These are phyloP conservation scores for Aspergillus panamensis DNA, from an alignment of 495 filamentous ascomycete genomes.

Conservation along the genomic window DNA sequence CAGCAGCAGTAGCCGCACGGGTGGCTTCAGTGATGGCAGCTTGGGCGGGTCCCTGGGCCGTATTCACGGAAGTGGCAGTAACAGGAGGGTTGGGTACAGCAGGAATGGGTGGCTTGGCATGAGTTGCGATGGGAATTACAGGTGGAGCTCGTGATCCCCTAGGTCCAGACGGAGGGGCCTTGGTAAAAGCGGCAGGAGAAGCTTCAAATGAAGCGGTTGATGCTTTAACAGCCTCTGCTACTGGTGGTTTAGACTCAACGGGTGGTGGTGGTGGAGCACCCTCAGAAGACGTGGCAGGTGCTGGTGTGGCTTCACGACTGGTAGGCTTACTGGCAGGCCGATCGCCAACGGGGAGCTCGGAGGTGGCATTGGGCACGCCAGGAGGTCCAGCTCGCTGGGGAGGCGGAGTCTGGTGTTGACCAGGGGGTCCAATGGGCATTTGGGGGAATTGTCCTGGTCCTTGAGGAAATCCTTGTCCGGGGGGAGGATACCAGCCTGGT, in stretches of 20 bases:
- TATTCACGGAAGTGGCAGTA: constrained; percentile 30
- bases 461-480: constrained; percentile 74
- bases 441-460: constrained; percentile 56
- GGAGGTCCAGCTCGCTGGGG: constrained; percentile 41
- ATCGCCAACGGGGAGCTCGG: constrained; percentile 44
- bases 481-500: constrained; percentile 75
- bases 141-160: constrained; percentile 71
- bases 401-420: constrained; percentile 45
- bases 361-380: constrained; percentile 34
- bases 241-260: constrained; percentile 65
- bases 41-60: constrained; percentile 33
- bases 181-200: constrained; percentile 33
- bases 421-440: constrained; percentile 50
- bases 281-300: constrained; percentile 25
- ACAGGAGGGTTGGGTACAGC: constrained; percentile 33
- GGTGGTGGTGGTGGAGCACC: constrained; percentile 53
- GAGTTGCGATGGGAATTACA: constrained; percentile 55
- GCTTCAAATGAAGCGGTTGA: constrained; percentile 49
- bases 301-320: constrained; percentile 38
- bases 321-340: constrained; percentile 34
- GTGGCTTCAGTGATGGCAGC: constrained; percentile 65
- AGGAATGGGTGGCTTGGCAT: constrained; percentile 41
- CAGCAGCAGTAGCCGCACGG: constrained; percentile 77
- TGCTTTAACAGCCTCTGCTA: constrained; percentile 46
- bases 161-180: constrained; percentile 55